phyloP scores from a whole-genome alignment of 371 early-diverging fungal genomes.

The Smittium mucronatum region DNA sequence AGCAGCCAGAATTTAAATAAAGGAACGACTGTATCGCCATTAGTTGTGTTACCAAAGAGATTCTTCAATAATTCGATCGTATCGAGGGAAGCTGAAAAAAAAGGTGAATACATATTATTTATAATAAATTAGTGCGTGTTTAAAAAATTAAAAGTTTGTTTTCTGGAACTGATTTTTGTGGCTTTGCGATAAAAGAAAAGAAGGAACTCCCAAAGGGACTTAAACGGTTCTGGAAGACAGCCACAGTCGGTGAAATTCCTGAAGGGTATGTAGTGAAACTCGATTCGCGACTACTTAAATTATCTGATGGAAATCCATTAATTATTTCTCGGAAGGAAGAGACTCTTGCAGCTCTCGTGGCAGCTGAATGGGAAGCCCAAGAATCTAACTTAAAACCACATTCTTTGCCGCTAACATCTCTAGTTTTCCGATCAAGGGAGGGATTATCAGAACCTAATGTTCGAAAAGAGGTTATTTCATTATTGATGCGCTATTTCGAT shows the following conservation, averaged over 20 bases:
- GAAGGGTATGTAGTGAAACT: conserved; percentile 40
- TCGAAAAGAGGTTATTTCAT: conserved; percentile 54
- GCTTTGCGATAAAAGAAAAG: too few species aligned
- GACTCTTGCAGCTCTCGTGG: conserved; percentile 63
- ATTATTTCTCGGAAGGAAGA: conserved; percentile 42
- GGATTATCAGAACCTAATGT: conserved; percentile 40
- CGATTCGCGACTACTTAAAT: conserved; percentile 69
- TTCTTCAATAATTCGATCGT: too few species aligned
- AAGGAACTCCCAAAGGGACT: conserved; percentile 14
- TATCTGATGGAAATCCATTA: conserved; percentile 62
- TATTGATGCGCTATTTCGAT: conserved; percentile 63
- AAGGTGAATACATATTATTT: too few species aligned
- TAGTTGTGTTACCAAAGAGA: too few species aligned
- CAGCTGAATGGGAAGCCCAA: conserved; percentile 90
- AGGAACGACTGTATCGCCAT: too few species aligned
- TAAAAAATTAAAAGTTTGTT: too few species aligned
- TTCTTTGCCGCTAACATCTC: conserved; percentile 81
- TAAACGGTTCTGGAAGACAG: conserved; percentile 58
- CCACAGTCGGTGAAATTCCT: conserved; percentile 42
- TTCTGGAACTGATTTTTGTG: too few species aligned
- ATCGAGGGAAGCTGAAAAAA: too few species aligned
- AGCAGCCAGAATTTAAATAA: too few species aligned
- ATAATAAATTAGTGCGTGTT: too few species aligned
- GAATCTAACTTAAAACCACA: conserved; percentile 60
- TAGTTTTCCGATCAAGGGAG: conserved; percentile 71